Evolutionary conservation across 108 stramenopile species (phyloP).

Genomic region (Epithemia pelagica): DNA sequence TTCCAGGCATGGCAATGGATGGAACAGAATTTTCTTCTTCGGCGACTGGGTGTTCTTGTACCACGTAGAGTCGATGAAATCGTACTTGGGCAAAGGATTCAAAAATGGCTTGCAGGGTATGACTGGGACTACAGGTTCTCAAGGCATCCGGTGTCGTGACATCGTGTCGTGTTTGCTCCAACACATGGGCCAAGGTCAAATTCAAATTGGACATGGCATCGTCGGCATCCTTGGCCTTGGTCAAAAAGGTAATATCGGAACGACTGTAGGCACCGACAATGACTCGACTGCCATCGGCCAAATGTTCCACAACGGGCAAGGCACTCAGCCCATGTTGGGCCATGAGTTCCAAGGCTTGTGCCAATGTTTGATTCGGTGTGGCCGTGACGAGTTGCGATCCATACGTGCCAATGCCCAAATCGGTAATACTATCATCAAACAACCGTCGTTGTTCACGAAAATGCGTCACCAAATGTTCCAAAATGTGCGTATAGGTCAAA

Average conservation of each 20-base stretch:
- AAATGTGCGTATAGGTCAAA: constrained; percentile 80
- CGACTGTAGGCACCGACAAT: constrained; percentile 75
- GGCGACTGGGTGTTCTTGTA: constrained; percentile 42
- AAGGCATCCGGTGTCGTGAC: constrained; percentile 85
- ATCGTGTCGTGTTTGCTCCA: constrained; percentile 63
- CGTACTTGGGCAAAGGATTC: constrained; percentile 86
- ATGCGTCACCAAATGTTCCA: constrained; percentile 88
- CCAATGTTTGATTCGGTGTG: constrained; percentile 62
- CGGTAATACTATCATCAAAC: constrained; percentile 90
- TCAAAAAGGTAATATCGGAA: constrained; percentile 88
- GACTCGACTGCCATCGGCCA: constrained; percentile 23
- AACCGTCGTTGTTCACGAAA: constrained; percentile 92
- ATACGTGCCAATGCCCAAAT: constrained; percentile 90
- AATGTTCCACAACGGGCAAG: constrained; percentile 62
- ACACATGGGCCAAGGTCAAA: constrained; percentile 59
- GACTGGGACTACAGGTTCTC: constrained; percentile 68
- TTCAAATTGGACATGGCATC: constrained; percentile 83
- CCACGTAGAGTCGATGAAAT: constrained; percentile 80
- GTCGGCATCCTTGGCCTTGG: constrained; percentile 84
- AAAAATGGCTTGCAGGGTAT: constrained; percentile 86
- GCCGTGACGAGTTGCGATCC: constrained; percentile 75
- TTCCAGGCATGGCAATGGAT: too few species aligned
- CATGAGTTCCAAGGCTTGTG: constrained; percentile 72
- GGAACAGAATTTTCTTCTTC: not conserved
- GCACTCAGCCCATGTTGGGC: constrained; percentile 61